Base-by-base conservation (phyloP, 768 basidiomycete species). In the Xerocomus brunneocitrinus region DNA sequence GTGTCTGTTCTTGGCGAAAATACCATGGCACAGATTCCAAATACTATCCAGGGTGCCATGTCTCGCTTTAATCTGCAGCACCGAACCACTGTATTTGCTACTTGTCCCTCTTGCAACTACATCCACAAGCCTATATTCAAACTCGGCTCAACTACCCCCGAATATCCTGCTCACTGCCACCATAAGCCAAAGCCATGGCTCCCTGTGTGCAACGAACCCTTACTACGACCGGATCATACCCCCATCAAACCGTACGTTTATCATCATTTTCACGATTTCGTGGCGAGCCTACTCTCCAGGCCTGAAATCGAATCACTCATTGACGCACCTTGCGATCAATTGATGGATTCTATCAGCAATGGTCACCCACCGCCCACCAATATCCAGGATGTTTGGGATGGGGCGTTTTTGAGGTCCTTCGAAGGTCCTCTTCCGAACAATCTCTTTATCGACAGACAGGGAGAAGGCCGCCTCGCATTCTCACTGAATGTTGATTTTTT, bases 241-340 rank as follows among this genome's bases (percentile, higher is more conserved):
- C 46, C 50, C 7, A 44, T 52, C 30, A 56, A 57, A 22, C 31
- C 52, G n/a, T 57, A 25, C 5, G 39, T 57, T 7, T 53, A 57
- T 19, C 44, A 57, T 27, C 41, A 56, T 14, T 56, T 54, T 14
- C 47, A 55, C 4, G 38, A 55, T 4, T 57, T 46, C 22, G 1
- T 57, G 47, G 42, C 38, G 0, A 12, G 48, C 12, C 12, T 53
- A 1, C 39, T 57, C 9, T 38, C 44, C 8, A 49, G 39, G 25
- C n/a, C 27, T 8, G 48, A 49, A 3, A 48, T 57, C 5, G 48
- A 57, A 5, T 8, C 10, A 3, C 24, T 46, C 8, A 32, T 57
- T 19, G 48, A 53, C 10, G n/a, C 4, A 3, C 31, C 50, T 10
- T 56, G 50, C 9, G 9, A 52, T 42, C 3, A 8, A 27, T 27